Conservation (phyloP, 2,329 filamentous ascomycete genomes). For the Talaromyces piceae region DNA sequence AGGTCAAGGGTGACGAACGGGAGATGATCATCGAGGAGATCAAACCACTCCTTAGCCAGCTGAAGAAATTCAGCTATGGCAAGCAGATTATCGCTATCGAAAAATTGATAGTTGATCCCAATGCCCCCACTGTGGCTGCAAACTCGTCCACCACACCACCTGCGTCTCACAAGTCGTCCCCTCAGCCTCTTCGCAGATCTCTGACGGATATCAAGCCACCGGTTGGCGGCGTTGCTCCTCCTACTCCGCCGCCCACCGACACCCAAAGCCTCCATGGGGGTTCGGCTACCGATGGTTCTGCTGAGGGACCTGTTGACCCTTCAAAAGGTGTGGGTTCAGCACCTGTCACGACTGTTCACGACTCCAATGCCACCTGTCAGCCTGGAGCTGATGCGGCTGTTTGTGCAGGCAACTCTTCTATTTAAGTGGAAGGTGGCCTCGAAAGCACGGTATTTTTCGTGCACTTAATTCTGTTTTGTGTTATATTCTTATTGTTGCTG, state of each 20-base stretch:
- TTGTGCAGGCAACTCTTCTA: constrained; percentile 16
- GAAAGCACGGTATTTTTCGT: constrained; percentile 22
- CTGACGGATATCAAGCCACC: constrained; percentile 35
- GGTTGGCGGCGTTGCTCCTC: constrained; percentile 50
- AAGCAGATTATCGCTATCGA: constrained; percentile 62
- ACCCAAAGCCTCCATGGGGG: constrained; percentile 47
- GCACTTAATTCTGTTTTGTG: constrained; percentile 17
- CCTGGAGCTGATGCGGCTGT: constrained; percentile 19
- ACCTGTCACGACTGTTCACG: constrained; percentile 26
- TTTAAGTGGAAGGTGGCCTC: constrained; percentile 12
- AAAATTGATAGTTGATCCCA: constrained; percentile 41
- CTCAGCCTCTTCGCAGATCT: constrained; percentile 27
- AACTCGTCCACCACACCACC: constrained; percentile 32
- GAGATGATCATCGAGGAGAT: constrained; percentile 56
- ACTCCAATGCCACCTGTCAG: constrained; percentile 17
- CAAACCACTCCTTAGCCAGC: constrained; percentile 51
- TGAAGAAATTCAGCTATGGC: constrained; percentile 58
- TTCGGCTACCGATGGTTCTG: constrained; percentile 26
- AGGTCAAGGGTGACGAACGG: constrained; percentile 54
- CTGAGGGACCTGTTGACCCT: constrained; percentile 36
- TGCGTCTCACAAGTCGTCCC: constrained; percentile 34
- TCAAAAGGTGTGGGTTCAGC: constrained; percentile 27
- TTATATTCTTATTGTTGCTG: constrained; percentile 19
- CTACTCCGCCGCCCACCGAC: constrained; percentile 60
- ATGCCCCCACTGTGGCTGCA: constrained; percentile 22